These are phyloP conservation scores for Chlorella sp. DNA, from an alignment of 139 green algal species.

Conservation along the genomic window DNA sequence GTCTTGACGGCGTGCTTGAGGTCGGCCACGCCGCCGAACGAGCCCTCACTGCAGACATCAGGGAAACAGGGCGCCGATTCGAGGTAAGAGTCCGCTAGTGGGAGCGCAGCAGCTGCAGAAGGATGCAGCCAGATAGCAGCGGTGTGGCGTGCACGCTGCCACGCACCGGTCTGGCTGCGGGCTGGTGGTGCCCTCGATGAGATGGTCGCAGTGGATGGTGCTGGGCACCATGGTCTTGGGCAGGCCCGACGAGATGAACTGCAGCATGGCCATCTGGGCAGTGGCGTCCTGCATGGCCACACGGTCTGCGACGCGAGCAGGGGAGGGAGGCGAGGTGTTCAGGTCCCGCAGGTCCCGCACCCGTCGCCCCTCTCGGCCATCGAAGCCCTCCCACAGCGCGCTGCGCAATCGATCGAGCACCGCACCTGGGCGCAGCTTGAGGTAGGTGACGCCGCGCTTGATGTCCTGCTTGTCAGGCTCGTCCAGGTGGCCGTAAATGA, in stretches of 20 bases:
- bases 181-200: constrained; percentile 92
- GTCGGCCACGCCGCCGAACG: constrained; percentile 76
- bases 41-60: not conserved
- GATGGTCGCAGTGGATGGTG: constrained; percentile 94
- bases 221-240: constrained; percentile 83
- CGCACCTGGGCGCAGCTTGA: constrained; percentile 79
- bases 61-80: too few species aligned
- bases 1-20: constrained; percentile 62
- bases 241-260: constrained; percentile 93
- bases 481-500: constrained; percentile 92
- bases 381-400: too few species aligned
- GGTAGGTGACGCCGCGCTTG: constrained; percentile 78
- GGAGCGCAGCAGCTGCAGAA: too few species aligned
- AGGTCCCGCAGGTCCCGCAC: too few species aligned
- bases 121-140: too few species aligned
- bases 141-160: too few species aligned
- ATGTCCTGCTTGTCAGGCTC: constrained; percentile 81
- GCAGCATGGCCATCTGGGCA: constrained; percentile 94
- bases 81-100: too few species aligned
- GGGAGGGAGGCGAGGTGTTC: too few species aligned
- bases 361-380: too few species aligned
- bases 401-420: too few species aligned
- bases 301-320: constrained; percentile 55
- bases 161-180: constrained; percentile 79
- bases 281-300: constrained; percentile 96